Evolutionary conservation across 2,329 filamentous ascomycete genomes (phyloP).

Genomic region (Talaromyces verruculosus): DNA sequence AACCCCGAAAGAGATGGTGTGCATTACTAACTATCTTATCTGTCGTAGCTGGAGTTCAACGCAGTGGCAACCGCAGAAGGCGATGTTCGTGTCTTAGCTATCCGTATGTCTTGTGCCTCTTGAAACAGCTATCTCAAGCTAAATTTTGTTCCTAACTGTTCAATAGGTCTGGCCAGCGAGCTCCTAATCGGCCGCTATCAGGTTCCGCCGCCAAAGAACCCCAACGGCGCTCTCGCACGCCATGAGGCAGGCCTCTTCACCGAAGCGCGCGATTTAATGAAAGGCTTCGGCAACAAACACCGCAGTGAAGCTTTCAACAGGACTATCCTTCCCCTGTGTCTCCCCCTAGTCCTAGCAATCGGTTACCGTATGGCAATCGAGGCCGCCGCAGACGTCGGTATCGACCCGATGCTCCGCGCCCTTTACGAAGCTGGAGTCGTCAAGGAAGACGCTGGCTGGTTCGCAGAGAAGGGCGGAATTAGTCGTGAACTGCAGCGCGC

Average conservation of each 20-base stretch:
- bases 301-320: slow-evolving; percentile 3
- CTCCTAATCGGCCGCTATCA: slow-evolving; percentile 3
- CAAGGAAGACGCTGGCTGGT: slow-evolving; percentile 3
- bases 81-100: slow-evolving; percentile 5
- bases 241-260: slow-evolving; percentile 9
- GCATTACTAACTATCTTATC: background rate
- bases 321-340: slow-evolving; percentile 9
- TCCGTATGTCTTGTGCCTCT: background rate
- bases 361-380: slow-evolving; percentile 11
- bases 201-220: background rate
- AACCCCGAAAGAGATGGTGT: background rate
- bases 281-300: background rate
- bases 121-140: background rate
- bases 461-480: background rate
- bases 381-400: background rate
- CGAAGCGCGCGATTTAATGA: background rate
- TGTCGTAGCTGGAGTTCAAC: background rate
- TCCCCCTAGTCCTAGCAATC: slow-evolving; percentile 3
- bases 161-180: slow-evolving; percentile 12
- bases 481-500: background rate
- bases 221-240: background rate
- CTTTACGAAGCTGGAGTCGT: slow-evolving; percentile 3
- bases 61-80: slow-evolving; percentile 8
- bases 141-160: background rate
- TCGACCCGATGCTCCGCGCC: background rate